phyloP scores from a whole-genome alignment of 148 eudicot genomes.

The Beta vulgaris region DNA sequence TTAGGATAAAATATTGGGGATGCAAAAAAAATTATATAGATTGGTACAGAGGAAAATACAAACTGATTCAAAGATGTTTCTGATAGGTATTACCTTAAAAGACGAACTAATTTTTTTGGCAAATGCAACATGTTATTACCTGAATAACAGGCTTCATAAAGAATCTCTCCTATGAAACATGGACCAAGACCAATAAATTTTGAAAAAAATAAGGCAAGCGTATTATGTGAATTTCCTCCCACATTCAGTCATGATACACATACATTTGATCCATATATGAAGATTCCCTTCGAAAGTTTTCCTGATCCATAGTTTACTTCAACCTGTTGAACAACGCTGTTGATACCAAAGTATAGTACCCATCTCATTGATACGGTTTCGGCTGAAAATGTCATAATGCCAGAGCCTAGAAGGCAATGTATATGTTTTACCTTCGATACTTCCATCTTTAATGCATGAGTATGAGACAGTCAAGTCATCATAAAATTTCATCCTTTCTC shows the following conservation, averaged over 20 bases:
- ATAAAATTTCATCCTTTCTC: neutral
- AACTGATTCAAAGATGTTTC: no score
- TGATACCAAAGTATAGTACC: neutral
- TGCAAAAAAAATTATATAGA: no score
- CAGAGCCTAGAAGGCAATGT: neutral
- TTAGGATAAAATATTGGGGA: no score
- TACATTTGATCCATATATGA: neutral
- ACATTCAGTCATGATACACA: neutral
- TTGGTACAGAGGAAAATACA: no score
- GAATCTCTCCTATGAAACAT: no score
- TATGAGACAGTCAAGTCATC: neutral
- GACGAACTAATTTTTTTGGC: neutral
- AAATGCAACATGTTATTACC: neutral
- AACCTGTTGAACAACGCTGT: neutral
- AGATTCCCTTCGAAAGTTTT: neutral
- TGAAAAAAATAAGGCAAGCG: neutral
- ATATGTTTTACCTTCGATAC: neutral
- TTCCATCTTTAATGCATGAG: neutral
- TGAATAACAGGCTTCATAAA: neutral
- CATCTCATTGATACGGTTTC: neutral
- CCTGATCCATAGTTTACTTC: neutral
- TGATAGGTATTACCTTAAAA: no score
- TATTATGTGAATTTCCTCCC: neutral
- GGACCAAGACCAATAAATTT: no score
- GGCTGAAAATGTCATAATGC: neutral